Conservation (phyloP, 306 rosid genomes). For the Rubus parviflorus region DNA sequence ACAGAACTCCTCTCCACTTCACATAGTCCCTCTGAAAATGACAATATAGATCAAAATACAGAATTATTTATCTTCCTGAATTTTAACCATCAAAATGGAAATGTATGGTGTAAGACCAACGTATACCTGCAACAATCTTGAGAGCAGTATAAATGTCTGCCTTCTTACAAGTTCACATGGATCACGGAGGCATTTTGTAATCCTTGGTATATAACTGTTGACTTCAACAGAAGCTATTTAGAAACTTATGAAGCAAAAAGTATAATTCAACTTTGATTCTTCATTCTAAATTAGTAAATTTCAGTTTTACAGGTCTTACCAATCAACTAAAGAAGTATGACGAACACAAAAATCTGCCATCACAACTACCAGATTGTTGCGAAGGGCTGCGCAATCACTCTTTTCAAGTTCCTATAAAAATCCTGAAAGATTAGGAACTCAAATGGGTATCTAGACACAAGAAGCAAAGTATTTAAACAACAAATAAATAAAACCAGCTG, state of each 20-base stretch:
- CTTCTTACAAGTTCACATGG: constrained; percentile 97
- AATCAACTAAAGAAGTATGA: constrained; percentile 90
- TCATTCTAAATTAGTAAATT: background rate
- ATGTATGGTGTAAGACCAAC: constrained; percentile 6
- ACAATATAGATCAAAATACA: constrained; percentile 16
- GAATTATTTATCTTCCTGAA: background rate
- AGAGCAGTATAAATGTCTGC: constrained; percentile 86
- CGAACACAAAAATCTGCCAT: constrained; percentile 96
- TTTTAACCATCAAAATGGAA: constrained; percentile 22
- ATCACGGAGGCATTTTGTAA: constrained; percentile 83
- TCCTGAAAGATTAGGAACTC: constrained; percentile 22
- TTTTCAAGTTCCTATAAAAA: constrained; percentile 73
- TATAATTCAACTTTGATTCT: background rate
- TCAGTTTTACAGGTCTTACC: constrained; percentile 53
- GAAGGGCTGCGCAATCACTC: constrained; percentile 77
- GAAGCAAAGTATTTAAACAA: background rate
- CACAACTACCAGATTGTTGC: constrained; percentile 80
- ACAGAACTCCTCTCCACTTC: constrained; percentile 97
- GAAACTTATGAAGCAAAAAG: constrained; percentile 20
- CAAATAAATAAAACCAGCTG: background rate
- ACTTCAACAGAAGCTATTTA: constrained; percentile 42
- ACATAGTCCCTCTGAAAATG: constrained; percentile 81
- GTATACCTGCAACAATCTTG: constrained; percentile 86
- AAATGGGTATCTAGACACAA: background rate
- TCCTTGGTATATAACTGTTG: constrained; percentile 81